A percentile compares a stretch with the other conserved stretches of the same genome.
These are phyloP conservation scores for Agaricus subrufescens DNA, from an alignment of 768 basidiomycete genomes.

Conservation along the genomic window DNA sequence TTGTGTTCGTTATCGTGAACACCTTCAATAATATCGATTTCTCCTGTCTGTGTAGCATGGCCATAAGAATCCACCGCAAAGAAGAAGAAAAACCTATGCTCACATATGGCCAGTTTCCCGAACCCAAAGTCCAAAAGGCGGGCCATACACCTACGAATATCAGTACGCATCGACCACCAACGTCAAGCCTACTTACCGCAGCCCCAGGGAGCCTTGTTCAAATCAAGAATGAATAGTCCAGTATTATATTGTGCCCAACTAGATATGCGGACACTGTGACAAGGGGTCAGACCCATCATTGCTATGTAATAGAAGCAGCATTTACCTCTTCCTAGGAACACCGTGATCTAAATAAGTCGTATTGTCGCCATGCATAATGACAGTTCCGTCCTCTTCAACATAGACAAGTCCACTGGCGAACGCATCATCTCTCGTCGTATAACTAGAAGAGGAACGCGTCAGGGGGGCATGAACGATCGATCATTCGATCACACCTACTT, in stretches of 20 bases:
- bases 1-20: slow-evolving; percentile 84
- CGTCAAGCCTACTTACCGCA: slow-evolving; percentile 51
- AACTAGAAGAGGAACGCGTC: slow-evolving; percentile 34
- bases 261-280: slow-evolving; percentile 68
- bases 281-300: too few relatives aligned
- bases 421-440: slow-evolving; percentile 52
- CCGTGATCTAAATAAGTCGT: slow-evolving; percentile 51
- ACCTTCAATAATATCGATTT: slow-evolving; percentile 83
- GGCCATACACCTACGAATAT: slow-evolving; percentile 68
- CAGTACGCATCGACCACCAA: background rate
- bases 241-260: slow-evolving; percentile 60
- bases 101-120: slow-evolving; percentile 57
- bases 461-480: background rate
- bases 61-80: background rate
- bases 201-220: slow-evolving; percentile 83
- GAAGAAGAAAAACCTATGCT: slow-evolving; percentile 15
- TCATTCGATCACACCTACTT: slow-evolving; percentile 39
- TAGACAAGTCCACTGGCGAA: slow-evolving; percentile 51
- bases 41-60: slow-evolving; percentile 48
- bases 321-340: slow-evolving; percentile 57
- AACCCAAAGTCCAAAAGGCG: slow-evolving; percentile 73
- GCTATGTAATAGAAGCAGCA: too few relatives aligned
- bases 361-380: slow-evolving; percentile 77
- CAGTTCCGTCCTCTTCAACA: slow-evolving; percentile 50
- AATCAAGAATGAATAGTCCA: slow-evolving; percentile 81